Conservation (phyloP, 768 basidiomycete species). For the Phanerodontia chrysosporium region DNA sequence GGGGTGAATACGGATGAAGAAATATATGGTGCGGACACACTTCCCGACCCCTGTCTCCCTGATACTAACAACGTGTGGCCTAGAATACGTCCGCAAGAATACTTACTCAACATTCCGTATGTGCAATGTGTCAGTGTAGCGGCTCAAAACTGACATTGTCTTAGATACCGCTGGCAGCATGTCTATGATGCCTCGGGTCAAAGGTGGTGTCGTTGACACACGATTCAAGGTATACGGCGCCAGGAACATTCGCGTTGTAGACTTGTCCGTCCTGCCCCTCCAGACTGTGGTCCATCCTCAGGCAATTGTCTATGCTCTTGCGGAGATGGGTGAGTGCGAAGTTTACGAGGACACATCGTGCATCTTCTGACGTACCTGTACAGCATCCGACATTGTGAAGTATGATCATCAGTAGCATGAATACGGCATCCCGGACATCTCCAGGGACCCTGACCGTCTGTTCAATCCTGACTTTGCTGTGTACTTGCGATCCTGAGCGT, state of each 20-base stretch:
- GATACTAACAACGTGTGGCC: no score
- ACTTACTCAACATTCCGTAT: not conserved
- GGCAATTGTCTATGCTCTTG: not conserved
- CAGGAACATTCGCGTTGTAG: conserved; percentile 42
- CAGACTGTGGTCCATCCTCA: not conserved
- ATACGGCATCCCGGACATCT: no score
- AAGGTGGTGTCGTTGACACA: conserved; percentile 33
- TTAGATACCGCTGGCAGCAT: not conserved
- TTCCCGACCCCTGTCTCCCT: no score
- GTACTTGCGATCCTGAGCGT: not conserved
- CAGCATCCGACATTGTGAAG: not conserved
- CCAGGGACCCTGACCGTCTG: no score
- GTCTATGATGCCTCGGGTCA: conserved; percentile 33
- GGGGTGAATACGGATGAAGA: not conserved
- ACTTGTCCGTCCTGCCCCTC: conserved; percentile 30
- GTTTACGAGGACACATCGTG: no score
- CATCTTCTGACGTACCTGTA: not conserved
- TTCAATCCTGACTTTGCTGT: not conserved
- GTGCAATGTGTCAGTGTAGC: not conserved
- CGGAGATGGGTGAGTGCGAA: not conserved
- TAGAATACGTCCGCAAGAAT: conserved; percentile 34
- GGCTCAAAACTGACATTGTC: not conserved
- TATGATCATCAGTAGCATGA: not conserved
- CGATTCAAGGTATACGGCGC: conserved; percentile 31
- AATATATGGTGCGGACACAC: no score